Percentiles rank a stretch among this genome's conserved stretches.
phyloP scores from a whole-genome alignment of 805 yeast species.

The Barnettozyma salicaria region DNA sequence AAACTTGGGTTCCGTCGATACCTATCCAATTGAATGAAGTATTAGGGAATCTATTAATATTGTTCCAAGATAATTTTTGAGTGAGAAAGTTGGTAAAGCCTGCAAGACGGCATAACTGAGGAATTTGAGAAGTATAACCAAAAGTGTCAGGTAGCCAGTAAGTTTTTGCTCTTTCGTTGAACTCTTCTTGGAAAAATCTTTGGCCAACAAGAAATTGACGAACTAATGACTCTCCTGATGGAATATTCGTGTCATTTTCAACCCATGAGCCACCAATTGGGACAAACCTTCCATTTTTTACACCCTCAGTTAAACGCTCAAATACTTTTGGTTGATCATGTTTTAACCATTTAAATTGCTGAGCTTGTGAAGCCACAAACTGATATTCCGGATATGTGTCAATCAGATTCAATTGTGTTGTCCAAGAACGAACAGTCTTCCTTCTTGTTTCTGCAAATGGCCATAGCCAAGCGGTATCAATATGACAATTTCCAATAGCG shows the following conservation, averaged over 20 bases:
- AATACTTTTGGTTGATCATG: slow-evolving; percentile 82
- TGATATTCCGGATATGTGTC: slow-evolving; percentile 88
- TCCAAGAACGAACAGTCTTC: slow-evolving; percentile 92
- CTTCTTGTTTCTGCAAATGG: slow-evolving; percentile 97
- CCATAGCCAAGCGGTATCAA: slow-evolving; percentile 99
- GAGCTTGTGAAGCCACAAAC: slow-evolving; percentile 94
- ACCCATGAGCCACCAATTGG: slow-evolving; percentile 99
- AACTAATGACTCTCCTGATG: slow-evolving; percentile 85
- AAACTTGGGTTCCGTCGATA: slow-evolving; percentile 85
- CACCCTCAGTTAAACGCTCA: slow-evolving; percentile 50
- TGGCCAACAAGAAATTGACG: slow-evolving; percentile 92
- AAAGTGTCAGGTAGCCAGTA: slow-evolving; percentile 98
- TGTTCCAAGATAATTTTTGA: slow-evolving; percentile 95
- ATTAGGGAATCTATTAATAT: slow-evolving; percentile 84
- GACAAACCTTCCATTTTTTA: slow-evolving; percentile 66
- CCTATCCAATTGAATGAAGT: slow-evolving; percentile 94
- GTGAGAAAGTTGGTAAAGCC: slow-evolving; percentile 83
- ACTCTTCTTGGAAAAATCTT: slow-evolving; percentile 70
- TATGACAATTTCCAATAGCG: slow-evolving; percentile 93
- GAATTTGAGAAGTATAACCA: slow-evolving; percentile 93
- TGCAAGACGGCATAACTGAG: slow-evolving; percentile 84
- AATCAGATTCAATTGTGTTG: slow-evolving; percentile 79
- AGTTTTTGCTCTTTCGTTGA: slow-evolving; percentile 66
- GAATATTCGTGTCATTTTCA: slow-evolving; percentile 92
- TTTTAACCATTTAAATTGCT: slow-evolving; percentile 89